A percentile compares a stretch with the other conserved stretches of the same genome.
phyloP scores from a whole-genome alignment of 176 grass and related monocot species.

The Lolium perenne region DNA sequence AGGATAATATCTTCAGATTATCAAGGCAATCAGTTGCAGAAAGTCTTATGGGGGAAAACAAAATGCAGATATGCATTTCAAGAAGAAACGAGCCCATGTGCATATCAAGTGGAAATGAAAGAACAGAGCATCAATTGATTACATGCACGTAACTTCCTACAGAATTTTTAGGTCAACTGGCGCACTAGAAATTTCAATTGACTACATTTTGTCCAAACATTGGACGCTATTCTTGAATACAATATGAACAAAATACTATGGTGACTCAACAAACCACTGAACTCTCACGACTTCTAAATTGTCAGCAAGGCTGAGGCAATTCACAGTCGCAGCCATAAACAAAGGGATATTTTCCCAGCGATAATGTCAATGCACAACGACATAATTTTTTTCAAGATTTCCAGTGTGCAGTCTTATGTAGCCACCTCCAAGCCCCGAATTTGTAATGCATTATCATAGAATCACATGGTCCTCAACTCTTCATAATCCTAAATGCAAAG shows the following conservation, averaged over 20 bases:
- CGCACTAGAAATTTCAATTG: constrained; percentile 30
- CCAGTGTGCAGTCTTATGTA: not conserved
- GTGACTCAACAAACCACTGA: not conserved
- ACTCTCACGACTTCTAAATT: not conserved
- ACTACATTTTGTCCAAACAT: constrained; percentile 25
- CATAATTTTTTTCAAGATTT: not conserved
- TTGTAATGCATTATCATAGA: constrained; percentile 13
- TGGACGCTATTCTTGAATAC: not conserved
- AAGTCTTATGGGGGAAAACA: constrained; percentile 21
- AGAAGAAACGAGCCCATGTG: not conserved
- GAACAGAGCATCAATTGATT: constrained; percentile 30
- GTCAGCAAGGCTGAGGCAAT: not conserved
- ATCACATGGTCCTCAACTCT: not conserved
- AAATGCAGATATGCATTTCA: constrained; percentile 17
- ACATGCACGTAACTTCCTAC: not conserved
- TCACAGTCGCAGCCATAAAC: constrained; percentile 29
- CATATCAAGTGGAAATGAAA: not conserved
- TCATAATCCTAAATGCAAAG: not conserved
- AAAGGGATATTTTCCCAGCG: not conserved
- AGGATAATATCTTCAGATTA: constrained; percentile 89
- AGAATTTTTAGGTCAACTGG: not conserved
- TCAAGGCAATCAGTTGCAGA: constrained; percentile 55
- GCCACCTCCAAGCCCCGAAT: not conserved
- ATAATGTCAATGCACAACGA: not conserved
- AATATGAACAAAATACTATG: constrained; percentile 7